A percentile compares a stretch with the other conserved stretches of the same genome.
Evolutionary conservation across 768 basidiomycete species (phyloP).

Genomic region (Porpolomopsis calyptriformis): DNA sequence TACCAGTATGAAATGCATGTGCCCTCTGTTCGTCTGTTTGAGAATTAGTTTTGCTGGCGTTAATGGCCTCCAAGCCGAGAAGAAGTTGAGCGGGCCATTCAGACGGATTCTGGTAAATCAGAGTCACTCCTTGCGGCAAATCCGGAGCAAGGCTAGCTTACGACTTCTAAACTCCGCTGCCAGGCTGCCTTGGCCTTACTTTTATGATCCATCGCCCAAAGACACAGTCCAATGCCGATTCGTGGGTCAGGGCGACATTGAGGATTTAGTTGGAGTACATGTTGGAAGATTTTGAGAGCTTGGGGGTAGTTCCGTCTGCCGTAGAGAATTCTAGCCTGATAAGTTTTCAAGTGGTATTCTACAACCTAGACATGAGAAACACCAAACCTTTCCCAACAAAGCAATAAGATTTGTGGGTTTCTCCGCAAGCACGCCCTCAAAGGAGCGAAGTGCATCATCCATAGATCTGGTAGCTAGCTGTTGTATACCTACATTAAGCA

Average conservation of each 20-base stretch:
- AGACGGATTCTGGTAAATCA: constrained; percentile 6
- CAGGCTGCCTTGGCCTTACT: constrained; percentile 79
- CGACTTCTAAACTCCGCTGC: constrained; percentile 80
- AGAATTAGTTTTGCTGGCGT: constrained; percentile 68
- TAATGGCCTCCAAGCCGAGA: constrained; percentile 78
- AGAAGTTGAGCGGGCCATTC: constrained; percentile 76
- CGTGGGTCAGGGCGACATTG: constrained; percentile 83
- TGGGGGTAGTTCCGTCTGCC: constrained; percentile 65
- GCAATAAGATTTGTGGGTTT: constrained; percentile 85
- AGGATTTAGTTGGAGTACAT: constrained; percentile 68
- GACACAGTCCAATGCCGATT: constrained; percentile 89
- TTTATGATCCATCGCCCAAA: constrained; percentile 83
- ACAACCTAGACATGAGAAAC: neutral
- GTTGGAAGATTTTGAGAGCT: constrained; percentile 79
- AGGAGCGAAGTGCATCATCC: constrained; percentile 73
- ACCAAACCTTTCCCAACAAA: constrained; percentile 66
- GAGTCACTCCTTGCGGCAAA: neutral
- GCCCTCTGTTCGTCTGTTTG: constrained; percentile 53
- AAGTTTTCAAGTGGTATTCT: constrained; percentile 6
- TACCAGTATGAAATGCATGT: constrained; percentile 50
- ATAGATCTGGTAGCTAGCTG: constrained; percentile 70
- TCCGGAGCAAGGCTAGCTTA: constrained; percentile 26
- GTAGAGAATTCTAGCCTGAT: constrained; percentile 76
- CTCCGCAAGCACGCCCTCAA: constrained; percentile 65
- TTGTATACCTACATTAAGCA: constrained; percentile 52